phyloP scores from a whole-genome alignment of 805 yeast genomes.

The Candida nonsorbophila region DNA sequence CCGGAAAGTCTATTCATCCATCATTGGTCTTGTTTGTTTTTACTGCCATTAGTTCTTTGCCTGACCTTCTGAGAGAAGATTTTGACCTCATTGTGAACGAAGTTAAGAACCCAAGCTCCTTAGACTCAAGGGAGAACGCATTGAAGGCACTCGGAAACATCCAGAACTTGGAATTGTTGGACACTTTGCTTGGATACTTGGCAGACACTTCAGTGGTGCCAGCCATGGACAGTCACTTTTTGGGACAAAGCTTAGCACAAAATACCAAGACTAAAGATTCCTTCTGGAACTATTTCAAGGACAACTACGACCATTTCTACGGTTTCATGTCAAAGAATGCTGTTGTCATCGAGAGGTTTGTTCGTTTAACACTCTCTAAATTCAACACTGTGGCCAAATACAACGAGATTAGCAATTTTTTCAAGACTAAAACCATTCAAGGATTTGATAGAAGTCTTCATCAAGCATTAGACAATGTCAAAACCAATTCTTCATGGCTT shows the following conservation, averaged over 20 bases:
- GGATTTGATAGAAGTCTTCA: conserved; percentile 52
- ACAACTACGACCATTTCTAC: conserved; percentile 42
- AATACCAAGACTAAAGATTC: conserved; percentile 38
- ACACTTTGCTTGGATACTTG: conserved; percentile 34
- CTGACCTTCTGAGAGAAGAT: conserved; percentile 22
- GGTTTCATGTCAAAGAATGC: conserved; percentile 42
- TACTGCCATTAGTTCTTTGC: conserved; percentile 36
- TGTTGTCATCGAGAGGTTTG: conserved; percentile 47
- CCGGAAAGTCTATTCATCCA: conserved; percentile 30
- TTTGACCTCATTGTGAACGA: conserved; percentile 41
- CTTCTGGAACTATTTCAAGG: conserved; percentile 48
- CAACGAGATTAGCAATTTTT: conserved; percentile 25
- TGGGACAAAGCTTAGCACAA: conserved; percentile 41
- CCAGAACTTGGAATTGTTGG: conserved; percentile 27
- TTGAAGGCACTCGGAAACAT: conserved; percentile 50
- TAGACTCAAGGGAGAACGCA: conserved; percentile 57
- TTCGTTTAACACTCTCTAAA: conserved; percentile 33
- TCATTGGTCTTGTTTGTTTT: conserved; percentile 40
- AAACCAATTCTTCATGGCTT: conserved; percentile 47
- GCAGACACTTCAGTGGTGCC: conserved; percentile 42
- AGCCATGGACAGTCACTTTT: conserved; percentile 54
- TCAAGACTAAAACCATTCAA: conserved; percentile 25
- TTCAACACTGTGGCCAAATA: conserved; percentile 31
- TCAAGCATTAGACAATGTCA: conserved; percentile 53
- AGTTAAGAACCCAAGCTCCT: conserved; percentile 44